phyloP scores from a whole-genome alignment of 352 stramenopile genomes.

The Globisporangium solare region DNA sequence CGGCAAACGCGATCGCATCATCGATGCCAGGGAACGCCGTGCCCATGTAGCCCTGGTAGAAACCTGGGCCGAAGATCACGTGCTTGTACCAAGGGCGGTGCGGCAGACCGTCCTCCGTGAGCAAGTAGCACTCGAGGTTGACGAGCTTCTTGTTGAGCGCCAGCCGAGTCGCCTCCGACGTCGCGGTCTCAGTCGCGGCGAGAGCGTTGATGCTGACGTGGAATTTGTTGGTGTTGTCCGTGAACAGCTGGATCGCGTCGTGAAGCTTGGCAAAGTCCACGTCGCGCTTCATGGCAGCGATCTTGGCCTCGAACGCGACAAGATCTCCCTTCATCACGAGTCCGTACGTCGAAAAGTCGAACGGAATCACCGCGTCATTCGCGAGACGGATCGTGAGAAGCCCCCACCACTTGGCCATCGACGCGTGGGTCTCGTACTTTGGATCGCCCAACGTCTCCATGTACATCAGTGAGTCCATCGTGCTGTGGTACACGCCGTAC shows the following conservation, averaged over 20 bases:
- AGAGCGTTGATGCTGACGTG: conserved; percentile 16
- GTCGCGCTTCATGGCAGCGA: conserved; percentile 11
- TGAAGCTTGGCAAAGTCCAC: conserved; percentile 33
- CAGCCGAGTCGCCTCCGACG: neutral
- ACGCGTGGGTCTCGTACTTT: conserved; percentile 40
- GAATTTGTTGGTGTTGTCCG: conserved; percentile 24
- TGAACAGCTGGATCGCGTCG: conserved; percentile 40
- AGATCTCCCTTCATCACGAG: conserved; percentile 53
- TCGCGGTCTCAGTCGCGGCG: neutral
- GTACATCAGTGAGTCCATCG: conserved; percentile 82
- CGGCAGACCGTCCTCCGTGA: conserved; percentile 30
- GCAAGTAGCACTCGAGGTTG: conserved; percentile 40
- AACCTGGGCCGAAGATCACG: conserved; percentile 52
- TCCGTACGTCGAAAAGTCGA: conserved; percentile 66
- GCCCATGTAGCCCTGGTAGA: conserved; percentile 48
- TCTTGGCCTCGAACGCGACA: conserved; percentile 19
- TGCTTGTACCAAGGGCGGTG: conserved; percentile 56
- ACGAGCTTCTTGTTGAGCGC: conserved; percentile 49
- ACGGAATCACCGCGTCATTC: conserved; percentile 49
- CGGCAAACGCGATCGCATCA: conserved; percentile 41
- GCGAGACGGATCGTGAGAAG: conserved; percentile 55
- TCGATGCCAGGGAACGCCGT: conserved; percentile 46
- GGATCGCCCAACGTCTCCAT: conserved; percentile 55
- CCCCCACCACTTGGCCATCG: conserved; percentile 51
- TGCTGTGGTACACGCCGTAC: conserved; percentile 82